Evolutionary conservation across 768 basidiomycete species (phyloP).

Genomic region (Naematelia aurantialba): DNA sequence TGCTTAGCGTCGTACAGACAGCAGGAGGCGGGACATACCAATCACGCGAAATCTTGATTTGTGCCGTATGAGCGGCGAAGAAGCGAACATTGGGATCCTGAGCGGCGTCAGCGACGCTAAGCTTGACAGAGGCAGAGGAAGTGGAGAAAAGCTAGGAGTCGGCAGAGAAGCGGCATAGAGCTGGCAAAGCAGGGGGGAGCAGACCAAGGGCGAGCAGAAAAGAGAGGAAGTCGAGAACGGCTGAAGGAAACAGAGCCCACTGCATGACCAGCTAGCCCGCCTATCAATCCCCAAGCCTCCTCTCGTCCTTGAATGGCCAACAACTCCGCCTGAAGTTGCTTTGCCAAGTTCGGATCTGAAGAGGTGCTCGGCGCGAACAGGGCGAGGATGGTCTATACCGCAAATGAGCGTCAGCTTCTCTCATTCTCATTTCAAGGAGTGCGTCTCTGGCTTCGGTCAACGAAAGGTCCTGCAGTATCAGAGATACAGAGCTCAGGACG

Average conservation of each 20-base stretch:
- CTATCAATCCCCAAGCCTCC: constrained; percentile 48
- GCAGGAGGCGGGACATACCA: constrained; percentile 57
- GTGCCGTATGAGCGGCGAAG: constrained; percentile 88
- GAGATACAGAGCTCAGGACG: too few relatives aligned
- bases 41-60: constrained; percentile 89
- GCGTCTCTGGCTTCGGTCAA: too few relatives aligned
- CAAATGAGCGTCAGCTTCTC: too few relatives aligned
- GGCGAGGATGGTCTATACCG: constrained; percentile 43
- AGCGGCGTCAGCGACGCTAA: constrained; percentile 1
- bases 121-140: too few relatives aligned
- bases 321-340: constrained; percentile 41
- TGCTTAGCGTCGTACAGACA: background rate
- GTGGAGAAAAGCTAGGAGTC: background rate
- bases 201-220: background rate
- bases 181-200: background rate
- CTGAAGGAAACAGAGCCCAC: constrained; percentile 16
- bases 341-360: constrained; percentile 33
- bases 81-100: constrained; percentile 81
- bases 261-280: constrained; percentile 38
- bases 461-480: too few relatives aligned
- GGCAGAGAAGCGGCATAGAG: background rate
- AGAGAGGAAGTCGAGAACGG: background rate
- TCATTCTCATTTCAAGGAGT: too few relatives aligned
- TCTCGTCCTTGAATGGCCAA: constrained; percentile 35
- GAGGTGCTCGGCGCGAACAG: constrained; percentile 39